phyloP scores from a whole-genome alignment of 2,329 filamentous ascomycete species.

The Curvularia lunata region DNA sequence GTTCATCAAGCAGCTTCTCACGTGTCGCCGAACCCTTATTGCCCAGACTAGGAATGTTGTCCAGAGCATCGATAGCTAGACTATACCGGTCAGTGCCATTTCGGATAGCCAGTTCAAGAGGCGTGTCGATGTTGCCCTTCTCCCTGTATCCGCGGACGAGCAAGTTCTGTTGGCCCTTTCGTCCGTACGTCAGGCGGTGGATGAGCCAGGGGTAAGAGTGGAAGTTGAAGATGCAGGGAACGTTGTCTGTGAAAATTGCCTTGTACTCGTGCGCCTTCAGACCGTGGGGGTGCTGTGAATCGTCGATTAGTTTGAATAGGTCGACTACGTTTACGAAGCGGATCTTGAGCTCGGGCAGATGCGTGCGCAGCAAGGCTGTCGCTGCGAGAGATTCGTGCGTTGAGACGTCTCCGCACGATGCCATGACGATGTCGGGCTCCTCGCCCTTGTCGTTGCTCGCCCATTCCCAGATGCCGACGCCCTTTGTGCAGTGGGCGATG shows the following conservation, averaged over 20 bases:
- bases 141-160: constrained; percentile 81
- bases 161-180: constrained; percentile 70
- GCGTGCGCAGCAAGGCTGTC: constrained; percentile 72
- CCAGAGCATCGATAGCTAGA: constrained; percentile 77
- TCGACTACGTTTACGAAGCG: constrained; percentile 82
- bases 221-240: constrained; percentile 82
- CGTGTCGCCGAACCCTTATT: constrained; percentile 69
- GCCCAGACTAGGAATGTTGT: constrained; percentile 65
- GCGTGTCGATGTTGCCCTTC: constrained; percentile 85
- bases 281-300: constrained; percentile 74
- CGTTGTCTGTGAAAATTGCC: constrained; percentile 73
- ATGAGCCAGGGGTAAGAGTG: constrained; percentile 83
- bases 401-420: constrained; percentile 74
- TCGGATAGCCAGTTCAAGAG: constrained; percentile 76
- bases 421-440: constrained; percentile 78
- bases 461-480: constrained; percentile 78
- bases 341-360: constrained; percentile 75
- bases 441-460: constrained; percentile 72
- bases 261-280: constrained; percentile 65
- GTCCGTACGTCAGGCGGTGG: constrained; percentile 77
- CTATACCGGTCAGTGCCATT: constrained; percentile 80
- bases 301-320: constrained; percentile 78
- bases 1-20: constrained; percentile 68
- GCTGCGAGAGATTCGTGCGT: constrained; percentile 78
- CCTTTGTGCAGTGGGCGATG: constrained; percentile 77